Base-by-base conservation (phyloP, 768 basidiomycete species). In the Lentinula raphanica region DNA sequence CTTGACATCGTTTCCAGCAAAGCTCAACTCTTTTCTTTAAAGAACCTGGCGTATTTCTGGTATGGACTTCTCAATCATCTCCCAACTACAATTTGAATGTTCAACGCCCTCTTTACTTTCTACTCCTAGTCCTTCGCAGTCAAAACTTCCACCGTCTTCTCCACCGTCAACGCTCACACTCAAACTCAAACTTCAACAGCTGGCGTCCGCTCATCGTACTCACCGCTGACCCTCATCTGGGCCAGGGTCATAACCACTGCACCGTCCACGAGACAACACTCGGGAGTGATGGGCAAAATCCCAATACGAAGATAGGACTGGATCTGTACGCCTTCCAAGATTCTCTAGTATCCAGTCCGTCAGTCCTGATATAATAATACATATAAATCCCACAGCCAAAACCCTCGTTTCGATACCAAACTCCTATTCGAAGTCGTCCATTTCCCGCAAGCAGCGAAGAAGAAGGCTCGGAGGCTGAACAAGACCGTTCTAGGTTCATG, bases 151-250 rank as follows among this genome's bases (percentile, higher is more conserved):
- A 39, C 25, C n/a, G 13, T 8, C 32, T 53, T 4, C 51, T 53
- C 17, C 51, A 38, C 23, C 36, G 36, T 21, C 32, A 25, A 39
- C 9, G 35, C n/a, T n/a, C n/a, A n/a, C n/a, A n/a, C n/a, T n/a
- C n/a, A n/a, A n/a, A n/a, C n/a, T 39, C 17, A 15, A 15, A 31
- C 13, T 15, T 28, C 12, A 46, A 54, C 29, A 19, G 23, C n/a
- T 89, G 87, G 87, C 68, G 86, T 23, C 86, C 88, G 1, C 82
- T 89, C 38, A 72, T 90, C 50, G 76, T 79, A 0, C 66, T 90
- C 3, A 77, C 79, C 19, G 71, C 86, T 11, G 83, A 81, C 57
- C 75, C 79, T 5, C 77, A 80, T 27, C 71, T 78, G n/a, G 58
- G 50, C 4, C 76, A 83, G n/a, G 58, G 50, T 5, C 76, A 83